A percentile compares a stretch with the other conserved stretches of the same genome.
Conservation (phyloP, 768 basidiomycete genomes). For the Phylloporus scabripes region DNA sequence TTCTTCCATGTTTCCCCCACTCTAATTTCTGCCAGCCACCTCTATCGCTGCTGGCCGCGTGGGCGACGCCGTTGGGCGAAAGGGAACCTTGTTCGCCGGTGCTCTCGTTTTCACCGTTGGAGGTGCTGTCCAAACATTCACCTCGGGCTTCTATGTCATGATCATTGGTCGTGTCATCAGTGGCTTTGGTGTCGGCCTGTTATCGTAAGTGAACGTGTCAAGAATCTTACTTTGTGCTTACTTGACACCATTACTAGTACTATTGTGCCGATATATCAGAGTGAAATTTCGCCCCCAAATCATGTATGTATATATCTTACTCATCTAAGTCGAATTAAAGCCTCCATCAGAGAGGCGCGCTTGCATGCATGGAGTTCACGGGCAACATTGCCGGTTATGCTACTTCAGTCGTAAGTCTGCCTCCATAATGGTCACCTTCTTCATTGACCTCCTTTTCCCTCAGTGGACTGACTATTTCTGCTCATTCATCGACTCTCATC, state of each 20-base stretch:
- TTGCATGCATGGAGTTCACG: constrained; percentile 95
- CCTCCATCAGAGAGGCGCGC: constrained; percentile 63
- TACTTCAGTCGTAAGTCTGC: constrained; percentile 67
- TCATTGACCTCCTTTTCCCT: background rate
- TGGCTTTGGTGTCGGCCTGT: constrained; percentile 85
- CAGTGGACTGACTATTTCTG: constrained; percentile 95
- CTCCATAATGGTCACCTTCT: background rate
- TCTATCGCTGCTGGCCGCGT: constrained; percentile 85
- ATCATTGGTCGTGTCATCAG: constrained; percentile 75
- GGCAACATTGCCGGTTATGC: constrained; percentile 91
- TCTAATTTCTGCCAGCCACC: constrained; percentile 50
- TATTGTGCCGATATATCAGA: constrained; percentile 94
- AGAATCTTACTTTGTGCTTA: constrained; percentile 2
- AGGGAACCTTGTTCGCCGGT: constrained; percentile 77
- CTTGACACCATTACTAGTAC: constrained; percentile 44
- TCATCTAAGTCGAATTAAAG: constrained; percentile 1
- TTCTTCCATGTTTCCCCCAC: background rate
- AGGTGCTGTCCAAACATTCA: constrained; percentile 81
- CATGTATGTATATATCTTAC: constrained; percentile 48
- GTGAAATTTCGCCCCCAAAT: constrained; percentile 90
- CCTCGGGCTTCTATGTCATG: constrained; percentile 75
- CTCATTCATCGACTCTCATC: constrained; percentile 79
- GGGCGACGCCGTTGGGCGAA: constrained; percentile 81
- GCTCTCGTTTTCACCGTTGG: constrained; percentile 83
- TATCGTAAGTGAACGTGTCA: constrained; percentile 54